Evolutionary conservation across 1,139 yeast genomes (phyloP), one percentile per base, ranked within the genome.

Genomic region (Yamadazyma diospyri): DNA sequence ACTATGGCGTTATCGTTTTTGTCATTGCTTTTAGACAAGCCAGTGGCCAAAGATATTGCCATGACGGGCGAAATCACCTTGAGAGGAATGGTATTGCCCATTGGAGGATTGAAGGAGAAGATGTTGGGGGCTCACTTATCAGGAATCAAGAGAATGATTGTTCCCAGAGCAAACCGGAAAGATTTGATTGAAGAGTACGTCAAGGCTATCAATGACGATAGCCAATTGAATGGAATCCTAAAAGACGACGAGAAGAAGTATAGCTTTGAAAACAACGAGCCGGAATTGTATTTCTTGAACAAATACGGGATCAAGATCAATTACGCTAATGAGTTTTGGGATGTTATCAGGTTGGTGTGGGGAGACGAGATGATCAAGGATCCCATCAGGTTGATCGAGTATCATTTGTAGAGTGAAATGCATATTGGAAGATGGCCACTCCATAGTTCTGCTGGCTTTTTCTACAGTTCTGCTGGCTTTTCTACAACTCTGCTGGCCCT

Each of bases 21-120:
- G 28, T 86, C 95, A 0, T 64, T 85, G 37, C 70, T 88, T 3
- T 57, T 86, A 34, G 73, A 80, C 39, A 72, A 69, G 39, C 81
- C 88, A 0, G 83, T 87, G 9, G 80, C 84, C 5, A 58, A 73
- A 10, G 69, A 74, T 35, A 62, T 86, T 37, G 96, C 97, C 37
- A 85, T 88, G 95, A 88, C 97, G 0, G 97, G 97, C 4, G 97
- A 88, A 53, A 81, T 88, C 44, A 86, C 96, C 0, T 67, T 88
- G 16, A 69, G 95, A 23, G 96, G 97, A 2, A 75, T 83, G 48
- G 85, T 88, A 0, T 64, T 88, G 33, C 94, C 95, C 4, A 88
- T 88, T 45, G 97, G 97, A 5, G 97, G 97, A 1, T 72, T 88
- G 21, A 78, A 83, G 38, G 96, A 87, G 54, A 87, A 87, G 57